Percentiles rank a stretch among this genome's conserved stretches.
These are phyloP conservation scores for Selaginella moellendorffii DNA, from an alignment of 75 land plant genomes.

Conservation along the genomic window DNA sequence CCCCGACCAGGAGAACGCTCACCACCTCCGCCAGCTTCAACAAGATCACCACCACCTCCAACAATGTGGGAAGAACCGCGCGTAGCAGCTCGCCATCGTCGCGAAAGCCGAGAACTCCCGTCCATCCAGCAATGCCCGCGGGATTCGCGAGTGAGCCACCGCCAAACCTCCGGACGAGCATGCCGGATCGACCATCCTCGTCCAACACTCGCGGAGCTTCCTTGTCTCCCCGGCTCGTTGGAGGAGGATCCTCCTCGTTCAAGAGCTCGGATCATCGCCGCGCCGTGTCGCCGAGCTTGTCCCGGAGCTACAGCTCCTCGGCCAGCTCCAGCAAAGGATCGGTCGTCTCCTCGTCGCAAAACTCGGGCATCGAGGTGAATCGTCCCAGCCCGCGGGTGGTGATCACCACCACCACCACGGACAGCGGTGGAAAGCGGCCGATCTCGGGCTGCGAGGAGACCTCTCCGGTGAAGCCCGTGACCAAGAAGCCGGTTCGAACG, in stretches of 20 bases:
- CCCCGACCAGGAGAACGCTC: constrained; percentile 10
- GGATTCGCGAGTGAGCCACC: constrained; percentile 3
- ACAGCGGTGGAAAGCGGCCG: background rate
- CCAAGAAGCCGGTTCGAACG: background rate
- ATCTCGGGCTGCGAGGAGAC: background rate
- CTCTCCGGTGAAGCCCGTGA: background rate
- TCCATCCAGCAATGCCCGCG: background rate
- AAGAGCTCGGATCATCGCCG: background rate
- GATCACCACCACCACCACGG: background rate
- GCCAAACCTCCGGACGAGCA: constrained; percentile 1
- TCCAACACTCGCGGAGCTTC: background rate
- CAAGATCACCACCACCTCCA: background rate
- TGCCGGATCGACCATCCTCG: background rate
- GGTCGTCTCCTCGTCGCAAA: background rate
- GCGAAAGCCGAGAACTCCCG: background rate
- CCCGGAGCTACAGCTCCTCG: constrained; percentile 2
- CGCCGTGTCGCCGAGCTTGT: background rate
- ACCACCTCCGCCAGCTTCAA: constrained; percentile 1
- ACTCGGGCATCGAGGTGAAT: background rate
- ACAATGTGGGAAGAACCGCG: background rate
- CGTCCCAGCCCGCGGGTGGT: no score
- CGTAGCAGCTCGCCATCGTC: constrained; percentile 5
- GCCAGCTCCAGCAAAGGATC: constrained; percentile 10
- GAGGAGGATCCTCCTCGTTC: background rate
- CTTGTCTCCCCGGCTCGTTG: background rate